Base-by-base conservation (phyloP, 1,284 basidiomycete genomes). In the Serendipita sp. region DNA sequence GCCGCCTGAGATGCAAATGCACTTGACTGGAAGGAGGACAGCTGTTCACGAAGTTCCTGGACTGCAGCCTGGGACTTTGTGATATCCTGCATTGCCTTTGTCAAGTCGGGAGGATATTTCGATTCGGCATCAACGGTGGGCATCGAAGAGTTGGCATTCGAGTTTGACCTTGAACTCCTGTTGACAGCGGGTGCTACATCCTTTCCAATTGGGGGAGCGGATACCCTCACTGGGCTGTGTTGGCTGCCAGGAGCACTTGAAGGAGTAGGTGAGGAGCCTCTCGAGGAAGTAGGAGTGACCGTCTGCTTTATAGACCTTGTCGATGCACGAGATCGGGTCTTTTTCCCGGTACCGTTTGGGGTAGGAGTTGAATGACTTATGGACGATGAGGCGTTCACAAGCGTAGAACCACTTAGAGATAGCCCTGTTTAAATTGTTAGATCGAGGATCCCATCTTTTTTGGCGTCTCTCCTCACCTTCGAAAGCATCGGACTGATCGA, bases 1-100 rank as follows among this genome's bases (percentile, higher is more conserved):
- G 77, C 73, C 32, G 78, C 74, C 69, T 84, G 89, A 17, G 85
- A 81, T 35, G 83, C 78, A 1, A 81, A 75, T 6, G 88, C 80
- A 22, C 79, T 74, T 34, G 78, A 72, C 67, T 87, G 82, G 67
- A 84, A 82, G 62, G 91, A 83, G 3, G 78, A 74, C 12, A 96
- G 79, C 70, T 96, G 93, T n/a, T 75, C 74, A 64, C 84, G 83
- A 38, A 93, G 78, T 47, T 94, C 90, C 44, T 80, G 72, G 2
- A 90, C 79, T 1, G 85, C 81, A 6, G 78, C 71, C 69, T 87
- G 85, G 5, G 88, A 79, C 32, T 80, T 74, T 2, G 82, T 75
- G 62, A 98, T 85, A 71, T 95, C 88, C 64, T 81, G 82, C 64
- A 90, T 78, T 60, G 95, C 77, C 63, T 92, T 87, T 15, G 81